phyloP scores from a whole-genome alignment of 129 eudicot genomes.

The Heracleum sosnowskyi region DNA sequence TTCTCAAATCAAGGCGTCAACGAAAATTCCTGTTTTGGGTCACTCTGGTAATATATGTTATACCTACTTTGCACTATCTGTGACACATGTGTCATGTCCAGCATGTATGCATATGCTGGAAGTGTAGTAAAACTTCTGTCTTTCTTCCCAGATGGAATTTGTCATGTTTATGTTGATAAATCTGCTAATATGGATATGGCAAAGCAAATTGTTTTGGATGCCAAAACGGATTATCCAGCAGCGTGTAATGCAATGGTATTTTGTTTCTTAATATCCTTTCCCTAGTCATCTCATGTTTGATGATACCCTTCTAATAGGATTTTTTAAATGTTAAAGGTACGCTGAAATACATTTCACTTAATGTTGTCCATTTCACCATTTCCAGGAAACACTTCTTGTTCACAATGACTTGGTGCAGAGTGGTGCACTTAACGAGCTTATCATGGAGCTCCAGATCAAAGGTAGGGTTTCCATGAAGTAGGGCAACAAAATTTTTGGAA shows the following conservation, averaged over 20 bases:
- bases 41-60: constrained; percentile 67
- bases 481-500: not conserved
- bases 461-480: constrained; percentile 29
- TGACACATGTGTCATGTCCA: constrained; percentile 5
- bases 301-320: not conserved
- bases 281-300: not conserved
- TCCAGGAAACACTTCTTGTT: constrained; percentile 93
- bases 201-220: constrained; percentile 75
- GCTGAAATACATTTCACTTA: not conserved
- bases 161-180: constrained; percentile 95
- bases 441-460: constrained; percentile 72
- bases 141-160: constrained; percentile 72
- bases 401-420: constrained; percentile 70
- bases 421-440: constrained; percentile 60
- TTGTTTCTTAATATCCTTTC: constrained; percentile 3
- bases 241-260: constrained; percentile 98
- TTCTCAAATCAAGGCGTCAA: constrained; percentile 80
- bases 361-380: constrained; percentile 12
- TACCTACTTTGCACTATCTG: constrained; percentile 11
- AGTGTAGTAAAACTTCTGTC: constrained; percentile 12
- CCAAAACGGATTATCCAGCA: constrained; percentile 95
- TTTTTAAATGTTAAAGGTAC: not conserved
- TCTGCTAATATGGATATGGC: constrained; percentile 91
- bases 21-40: constrained; percentile 94
- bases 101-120: constrained; percentile 11